Percentiles rank a stretch among this genome's conserved stretches.
These are phyloP conservation scores for Schizonepeta tenuifolia DNA, from an alignment of 257 asterid species.

Conservation along the genomic window DNA sequence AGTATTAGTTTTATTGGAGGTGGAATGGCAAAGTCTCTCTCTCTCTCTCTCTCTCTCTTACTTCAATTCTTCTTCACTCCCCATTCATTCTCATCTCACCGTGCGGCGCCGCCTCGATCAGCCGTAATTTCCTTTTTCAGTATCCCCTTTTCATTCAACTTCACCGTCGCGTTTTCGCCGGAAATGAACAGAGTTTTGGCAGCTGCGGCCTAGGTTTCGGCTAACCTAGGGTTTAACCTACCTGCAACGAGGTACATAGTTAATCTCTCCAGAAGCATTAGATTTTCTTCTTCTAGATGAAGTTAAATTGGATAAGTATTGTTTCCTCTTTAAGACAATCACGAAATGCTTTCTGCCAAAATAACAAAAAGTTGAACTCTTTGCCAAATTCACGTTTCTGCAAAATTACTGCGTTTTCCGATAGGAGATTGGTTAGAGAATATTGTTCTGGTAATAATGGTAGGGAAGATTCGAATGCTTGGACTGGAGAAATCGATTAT, in stretches of 20 bases:
- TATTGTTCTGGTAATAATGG: conserved; percentile 54
- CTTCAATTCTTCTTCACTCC: too few species aligned
- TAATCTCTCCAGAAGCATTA: background rate
- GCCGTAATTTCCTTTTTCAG: too few species aligned
- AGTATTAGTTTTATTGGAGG: too few species aligned
- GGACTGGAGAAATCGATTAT: conserved; percentile 85
- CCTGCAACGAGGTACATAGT: background rate
- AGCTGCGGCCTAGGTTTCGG: too few species aligned
- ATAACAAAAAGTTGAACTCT: conserved; percentile 29
- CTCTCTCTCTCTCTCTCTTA: too few species aligned
- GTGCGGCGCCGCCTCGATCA: too few species aligned
- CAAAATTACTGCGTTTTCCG: conserved; percentile 22
- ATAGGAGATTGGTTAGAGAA: conserved; percentile 37
- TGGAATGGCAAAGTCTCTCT: too few species aligned
- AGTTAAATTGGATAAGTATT: background rate
- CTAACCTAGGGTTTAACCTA: background rate
- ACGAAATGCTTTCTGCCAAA: conserved; percentile 23
- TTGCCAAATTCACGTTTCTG: conserved; percentile 22
- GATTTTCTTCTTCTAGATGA: conserved; percentile 27
- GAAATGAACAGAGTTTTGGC: too few species aligned
- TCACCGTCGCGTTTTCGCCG: too few species aligned
- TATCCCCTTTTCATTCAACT: too few species aligned
- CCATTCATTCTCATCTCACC: too few species aligned
- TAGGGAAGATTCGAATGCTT: conserved; percentile 48
- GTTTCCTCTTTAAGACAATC: conserved; percentile 20